These are phyloP conservation scores for Vanrija sp. DNA, from an alignment of 1,284 basidiomycete genomes.

Conservation along the genomic window DNA sequence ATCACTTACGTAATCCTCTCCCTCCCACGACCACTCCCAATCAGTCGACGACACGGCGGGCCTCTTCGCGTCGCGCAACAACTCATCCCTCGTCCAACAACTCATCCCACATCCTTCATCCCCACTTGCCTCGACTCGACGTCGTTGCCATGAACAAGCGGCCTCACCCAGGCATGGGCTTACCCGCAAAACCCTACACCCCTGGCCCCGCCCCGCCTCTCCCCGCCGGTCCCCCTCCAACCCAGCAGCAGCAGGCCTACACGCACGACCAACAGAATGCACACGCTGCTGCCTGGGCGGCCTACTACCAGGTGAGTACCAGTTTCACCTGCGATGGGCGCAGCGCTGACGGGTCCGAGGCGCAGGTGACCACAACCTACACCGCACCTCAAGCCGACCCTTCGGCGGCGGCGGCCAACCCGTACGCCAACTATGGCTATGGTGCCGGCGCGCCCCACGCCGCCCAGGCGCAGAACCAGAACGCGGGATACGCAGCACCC, in stretches of 20 bases:
- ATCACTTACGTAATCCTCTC: too few relatives aligned
- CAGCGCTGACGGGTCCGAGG: background rate
- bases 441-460: slow-evolving; percentile 39
- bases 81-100: too few relatives aligned
- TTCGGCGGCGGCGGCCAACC: slow-evolving; percentile 23
- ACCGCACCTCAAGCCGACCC: slow-evolving; percentile 26
- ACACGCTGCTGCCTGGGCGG: slow-evolving; percentile 46
- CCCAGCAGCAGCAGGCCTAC: slow-evolving; percentile 9
- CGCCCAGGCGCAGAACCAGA: background rate
- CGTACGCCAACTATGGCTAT: slow-evolving; percentile 47
- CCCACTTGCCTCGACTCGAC: too few relatives aligned
- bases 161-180: slow-evolving; percentile 21
- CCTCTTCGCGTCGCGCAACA: too few relatives aligned
- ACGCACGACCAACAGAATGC: slow-evolving; percentile 25
- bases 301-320: slow-evolving; percentile 43
- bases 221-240: slow-evolving; percentile 42
- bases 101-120: too few relatives aligned
- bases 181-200: slow-evolving; percentile 32
- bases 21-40: too few relatives aligned
- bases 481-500: background rate
- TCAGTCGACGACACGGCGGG: too few relatives aligned
- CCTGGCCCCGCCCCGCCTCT: slow-evolving; percentile 53
- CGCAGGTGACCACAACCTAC: slow-evolving; percentile 5
- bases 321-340: too few relatives aligned
- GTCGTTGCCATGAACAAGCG: slow-evolving; percentile 31